Evolutionary conservation across 176 grass and related monocot species (phyloP).

Genomic region (Bromus sterilis): DNA sequence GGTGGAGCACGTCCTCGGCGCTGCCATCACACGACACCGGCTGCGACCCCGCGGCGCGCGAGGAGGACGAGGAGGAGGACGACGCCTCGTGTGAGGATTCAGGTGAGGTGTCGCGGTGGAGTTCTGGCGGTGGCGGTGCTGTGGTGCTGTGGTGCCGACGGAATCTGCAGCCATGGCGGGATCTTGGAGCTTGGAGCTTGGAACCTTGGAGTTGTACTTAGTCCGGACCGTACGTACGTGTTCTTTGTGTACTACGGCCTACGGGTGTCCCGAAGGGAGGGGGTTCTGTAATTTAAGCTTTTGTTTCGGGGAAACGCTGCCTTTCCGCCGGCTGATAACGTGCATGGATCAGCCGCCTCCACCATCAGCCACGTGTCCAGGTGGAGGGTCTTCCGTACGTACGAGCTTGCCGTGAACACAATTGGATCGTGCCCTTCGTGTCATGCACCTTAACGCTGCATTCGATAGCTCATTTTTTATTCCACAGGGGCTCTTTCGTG

Average conservation of each 20-base stretch:
- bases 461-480: too few species aligned
- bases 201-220: not conserved
- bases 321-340: too few species aligned
- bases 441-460: too few species aligned
- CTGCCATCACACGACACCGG: not conserved
- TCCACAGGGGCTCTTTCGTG: too few species aligned
- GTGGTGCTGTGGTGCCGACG: not conserved
- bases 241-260: not conserved
- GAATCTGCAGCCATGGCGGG: constrained; percentile 14
- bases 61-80: constrained; percentile 10
- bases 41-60: not conserved
- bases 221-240: not conserved
- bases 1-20: constrained; percentile 17
- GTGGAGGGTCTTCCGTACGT: too few species aligned
- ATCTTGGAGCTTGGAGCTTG: not conserved
- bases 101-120: not conserved
- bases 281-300: too few species aligned
- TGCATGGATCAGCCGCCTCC: too few species aligned
- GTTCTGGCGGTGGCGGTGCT: not conserved
- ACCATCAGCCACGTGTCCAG: too few species aligned
- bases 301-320: too few species aligned
- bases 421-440: too few species aligned
- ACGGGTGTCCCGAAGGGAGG: too few species aligned
- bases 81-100: not conserved
- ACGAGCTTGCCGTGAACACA: too few species aligned